Percentiles rank a stretch among this genome's conserved stretches.
Evolutionary conservation across 1,284 basidiomycete species (phyloP).

Genomic region (Ceratobasidium sp.): DNA sequence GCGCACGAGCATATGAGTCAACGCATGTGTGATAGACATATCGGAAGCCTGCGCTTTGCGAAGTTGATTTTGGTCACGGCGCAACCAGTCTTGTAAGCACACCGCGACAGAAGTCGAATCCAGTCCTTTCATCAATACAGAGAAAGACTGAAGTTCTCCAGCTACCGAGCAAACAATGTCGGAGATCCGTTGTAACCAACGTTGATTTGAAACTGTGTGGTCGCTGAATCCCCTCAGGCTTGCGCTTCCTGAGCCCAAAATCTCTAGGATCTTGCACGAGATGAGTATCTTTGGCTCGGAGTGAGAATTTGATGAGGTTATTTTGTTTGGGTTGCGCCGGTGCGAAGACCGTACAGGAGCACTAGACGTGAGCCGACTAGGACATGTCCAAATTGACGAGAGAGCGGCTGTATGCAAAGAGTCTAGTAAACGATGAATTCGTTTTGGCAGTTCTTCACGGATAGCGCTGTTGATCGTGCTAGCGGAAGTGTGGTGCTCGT

Average conservation of each 20-base stretch:
- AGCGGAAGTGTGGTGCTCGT: background rate
- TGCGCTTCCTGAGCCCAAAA: background rate
- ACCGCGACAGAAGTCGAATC: background rate
- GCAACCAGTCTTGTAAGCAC: slow-evolving; percentile 13
- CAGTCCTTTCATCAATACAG: background rate
- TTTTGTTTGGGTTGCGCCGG: background rate
- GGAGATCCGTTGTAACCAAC: slow-evolving; percentile 2
- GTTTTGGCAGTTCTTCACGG: slow-evolving; percentile 14
- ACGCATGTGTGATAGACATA: background rate
- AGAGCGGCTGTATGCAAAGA: slow-evolving; percentile 6
- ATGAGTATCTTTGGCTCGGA: background rate
- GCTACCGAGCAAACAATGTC: background rate
- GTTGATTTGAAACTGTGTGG: background rate
- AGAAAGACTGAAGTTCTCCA: slow-evolving; percentile 8
- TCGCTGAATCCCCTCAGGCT: slow-evolving; percentile 2
- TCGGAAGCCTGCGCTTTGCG: slow-evolving; percentile 1
- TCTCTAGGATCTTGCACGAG: background rate
- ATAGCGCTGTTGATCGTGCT: background rate
- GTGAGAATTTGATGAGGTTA: background rate
- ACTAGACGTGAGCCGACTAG: background rate
- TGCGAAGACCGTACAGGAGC: background rate
- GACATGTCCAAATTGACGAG: background rate
- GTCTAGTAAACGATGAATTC: background rate
- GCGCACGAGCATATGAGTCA: slow-evolving; percentile 10
- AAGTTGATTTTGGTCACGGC: slow-evolving; percentile 23